Conservation (phyloP, 1,139 yeast species). For the Yamadazyma triangularis region DNA sequence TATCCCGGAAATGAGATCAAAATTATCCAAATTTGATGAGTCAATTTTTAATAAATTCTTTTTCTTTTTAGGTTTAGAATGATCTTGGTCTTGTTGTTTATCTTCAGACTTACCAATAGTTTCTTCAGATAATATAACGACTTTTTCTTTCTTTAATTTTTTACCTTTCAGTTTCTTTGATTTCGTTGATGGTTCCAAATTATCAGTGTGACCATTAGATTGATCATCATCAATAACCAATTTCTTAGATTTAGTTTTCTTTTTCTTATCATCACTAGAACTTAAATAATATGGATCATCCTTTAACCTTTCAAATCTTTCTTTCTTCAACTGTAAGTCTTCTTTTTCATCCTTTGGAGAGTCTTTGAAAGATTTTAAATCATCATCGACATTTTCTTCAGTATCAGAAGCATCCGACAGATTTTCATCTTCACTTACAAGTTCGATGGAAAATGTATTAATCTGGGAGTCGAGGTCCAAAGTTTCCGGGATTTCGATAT, state of each 20-base stretch:
- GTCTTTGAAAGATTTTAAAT: too few species aligned
- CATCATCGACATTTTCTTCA: slow-evolving; percentile 9
- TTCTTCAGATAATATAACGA: slow-evolving; percentile 59
- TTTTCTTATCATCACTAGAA: slow-evolving; percentile 11
- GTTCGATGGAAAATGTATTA: slow-evolving; percentile 20
- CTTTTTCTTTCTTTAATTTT: slow-evolving; percentile 48
- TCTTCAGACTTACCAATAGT: slow-evolving; percentile 24
- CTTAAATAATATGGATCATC: slow-evolving; percentile 78
- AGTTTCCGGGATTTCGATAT: slow-evolving; percentile 55
- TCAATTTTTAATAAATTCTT: slow-evolving; percentile 44
- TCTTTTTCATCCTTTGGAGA: slow-evolving; percentile 8
- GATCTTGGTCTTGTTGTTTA: slow-evolving; percentile 7
- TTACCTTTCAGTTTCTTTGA: slow-evolving; percentile 21
- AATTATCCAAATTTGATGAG: slow-evolving; percentile 59
- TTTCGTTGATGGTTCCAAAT: slow-evolving; percentile 6
- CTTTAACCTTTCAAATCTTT: slow-evolving; percentile 52
- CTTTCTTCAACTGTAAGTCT: slow-evolving; percentile 31
- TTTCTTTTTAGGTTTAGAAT: slow-evolving; percentile 20
- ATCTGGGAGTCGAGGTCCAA: slow-evolving; percentile 53
- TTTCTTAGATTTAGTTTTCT: slow-evolving; percentile 15
- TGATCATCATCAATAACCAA: slow-evolving; percentile 15
- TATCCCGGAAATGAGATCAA: slow-evolving; percentile 39
- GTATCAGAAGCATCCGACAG: slow-evolving; percentile 22
- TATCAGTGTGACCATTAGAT: slow-evolving; percentile 15
- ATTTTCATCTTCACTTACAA: slow-evolving; percentile 14